Conservation (phyloP, 2,329 filamentous ascomycete genomes). For the Fusarium euwallaceae region DNA sequence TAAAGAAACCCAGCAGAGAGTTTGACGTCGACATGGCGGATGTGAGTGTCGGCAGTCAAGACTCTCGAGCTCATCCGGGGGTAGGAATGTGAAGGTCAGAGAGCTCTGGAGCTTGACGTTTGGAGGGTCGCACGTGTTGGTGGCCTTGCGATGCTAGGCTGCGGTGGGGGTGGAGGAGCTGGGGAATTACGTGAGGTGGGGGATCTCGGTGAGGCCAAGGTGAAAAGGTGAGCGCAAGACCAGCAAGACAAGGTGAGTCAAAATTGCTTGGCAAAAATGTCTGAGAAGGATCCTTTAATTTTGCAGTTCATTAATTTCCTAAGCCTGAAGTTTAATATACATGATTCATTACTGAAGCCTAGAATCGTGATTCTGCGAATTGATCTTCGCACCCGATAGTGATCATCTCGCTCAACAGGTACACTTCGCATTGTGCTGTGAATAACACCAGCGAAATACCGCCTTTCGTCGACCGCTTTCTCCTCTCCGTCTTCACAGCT, state of each 20-base stretch:
- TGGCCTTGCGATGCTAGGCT: slow-evolving; percentile 28
- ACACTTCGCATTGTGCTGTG: not conserved
- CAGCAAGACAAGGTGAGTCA: slow-evolving; percentile 17
- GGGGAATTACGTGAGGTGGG: slow-evolving; percentile 18
- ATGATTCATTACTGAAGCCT: not conserved
- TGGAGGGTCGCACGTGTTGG: slow-evolving; percentile 27
- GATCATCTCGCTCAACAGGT: not conserved
- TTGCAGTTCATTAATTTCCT: not conserved
- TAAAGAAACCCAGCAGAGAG: slow-evolving; percentile 59
- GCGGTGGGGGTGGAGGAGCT: slow-evolving; percentile 24
- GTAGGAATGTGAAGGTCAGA: slow-evolving; percentile 19
- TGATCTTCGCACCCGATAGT: not conserved
- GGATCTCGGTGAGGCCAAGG: not conserved
- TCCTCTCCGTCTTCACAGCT: not conserved
- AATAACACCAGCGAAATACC: not conserved
- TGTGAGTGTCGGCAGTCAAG: not conserved
- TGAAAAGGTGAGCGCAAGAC: not conserved
- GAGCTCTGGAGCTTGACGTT: slow-evolving; percentile 42
- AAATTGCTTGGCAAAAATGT: not conserved
- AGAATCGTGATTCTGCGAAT: not conserved
- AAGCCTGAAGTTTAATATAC: not conserved
- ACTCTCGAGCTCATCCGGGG: not conserved
- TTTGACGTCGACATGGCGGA: slow-evolving; percentile 55
- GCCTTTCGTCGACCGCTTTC: not conserved
- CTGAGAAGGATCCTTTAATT: not conserved